Base-by-base conservation (phyloP, 1,284 basidiomycete genomes). In the Coriolopsis trogii region DNA sequence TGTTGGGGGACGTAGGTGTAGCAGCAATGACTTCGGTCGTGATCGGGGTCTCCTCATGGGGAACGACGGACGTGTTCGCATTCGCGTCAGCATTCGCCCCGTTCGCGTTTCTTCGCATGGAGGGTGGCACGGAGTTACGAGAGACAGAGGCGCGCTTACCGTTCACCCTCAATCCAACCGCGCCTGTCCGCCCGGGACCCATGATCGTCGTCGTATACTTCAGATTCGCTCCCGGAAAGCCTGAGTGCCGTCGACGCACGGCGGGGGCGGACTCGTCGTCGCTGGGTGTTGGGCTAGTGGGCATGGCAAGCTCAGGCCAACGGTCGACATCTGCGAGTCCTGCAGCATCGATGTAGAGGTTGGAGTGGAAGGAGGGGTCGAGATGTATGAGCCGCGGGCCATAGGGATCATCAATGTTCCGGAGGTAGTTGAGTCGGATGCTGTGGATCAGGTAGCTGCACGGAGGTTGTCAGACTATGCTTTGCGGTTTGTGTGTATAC, bases 121-220 rank as follows among this genome's bases (percentile, higher is more conserved):
- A 37, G 68, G 72, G 55, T 10, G 73, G 72, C 37, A 42, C 76
- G 74, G 61, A 78, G 65, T 49, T 77, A 71, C 59, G 79, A 77
- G 56, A 47, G 16, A 52, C 44, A 7, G 61, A 60, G 5, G 79
- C 48, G 15, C 71, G 64, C 45, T 68, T 67, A 8, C 70, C 70
- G 29, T 56, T 55, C 3, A 71, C 69, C 6, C 71, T 43, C 51
- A 73, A 53, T 1, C 72, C 70, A 25, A 70, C 36, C 9, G 57
- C 65, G 12, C 72, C 70, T 0, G 62, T 65, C 8, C 70, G 63
- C 7, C 64, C 63, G 1, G 69, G 69, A 3, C 70, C 71, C 41
- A 94, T 86, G 63, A 96, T 95, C 0, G 93, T 96, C 62, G 89
- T 84, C 4, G 89, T 89, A 66, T 95, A 88, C 62, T 87, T 89